A percentile compares a stretch with the other conserved stretches of the same genome.
These are phyloP conservation scores for Achlya hypogyna DNA, from an alignment of 352 stramenopile genomes.

Conservation along the genomic window DNA sequence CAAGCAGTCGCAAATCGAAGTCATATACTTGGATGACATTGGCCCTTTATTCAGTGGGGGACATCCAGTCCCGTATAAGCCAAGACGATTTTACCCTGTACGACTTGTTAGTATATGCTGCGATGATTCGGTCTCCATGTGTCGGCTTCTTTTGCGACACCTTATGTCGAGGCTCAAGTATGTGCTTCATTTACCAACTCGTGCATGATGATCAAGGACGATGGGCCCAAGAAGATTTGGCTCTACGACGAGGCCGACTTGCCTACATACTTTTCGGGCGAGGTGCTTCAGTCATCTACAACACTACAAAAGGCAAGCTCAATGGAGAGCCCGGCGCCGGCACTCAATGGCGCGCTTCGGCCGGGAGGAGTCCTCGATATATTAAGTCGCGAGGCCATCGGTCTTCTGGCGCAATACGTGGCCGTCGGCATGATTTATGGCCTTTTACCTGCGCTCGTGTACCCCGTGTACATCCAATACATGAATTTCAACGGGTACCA, in stretches of 20 bases:
- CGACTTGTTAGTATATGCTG: no score
- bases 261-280: background rate
- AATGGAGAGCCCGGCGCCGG: background rate
- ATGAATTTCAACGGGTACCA: constrained; percentile 22
- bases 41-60: no score
- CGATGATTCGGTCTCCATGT: no score
- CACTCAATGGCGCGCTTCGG: constrained; percentile 22
- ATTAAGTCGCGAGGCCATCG: constrained; percentile 31
- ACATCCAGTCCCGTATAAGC: no score
- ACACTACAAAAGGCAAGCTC: background rate
- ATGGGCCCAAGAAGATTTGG: background rate
- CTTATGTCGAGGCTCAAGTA: no score
- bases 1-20: no score
- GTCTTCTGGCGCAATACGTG: constrained; percentile 40
- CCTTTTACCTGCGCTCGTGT: constrained; percentile 25
- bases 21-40: no score
- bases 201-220: background rate
- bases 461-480: constrained; percentile 28
- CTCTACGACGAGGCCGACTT: background rate
- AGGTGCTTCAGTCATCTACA: background rate
- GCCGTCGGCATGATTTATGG: constrained; percentile 28
- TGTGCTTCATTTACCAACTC: no score
- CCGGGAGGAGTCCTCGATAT: constrained; percentile 23
- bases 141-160: no score
- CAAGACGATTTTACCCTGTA: no score